Conservation (phyloP, 345 rosid species). For the Nasturtium officinale region DNA sequence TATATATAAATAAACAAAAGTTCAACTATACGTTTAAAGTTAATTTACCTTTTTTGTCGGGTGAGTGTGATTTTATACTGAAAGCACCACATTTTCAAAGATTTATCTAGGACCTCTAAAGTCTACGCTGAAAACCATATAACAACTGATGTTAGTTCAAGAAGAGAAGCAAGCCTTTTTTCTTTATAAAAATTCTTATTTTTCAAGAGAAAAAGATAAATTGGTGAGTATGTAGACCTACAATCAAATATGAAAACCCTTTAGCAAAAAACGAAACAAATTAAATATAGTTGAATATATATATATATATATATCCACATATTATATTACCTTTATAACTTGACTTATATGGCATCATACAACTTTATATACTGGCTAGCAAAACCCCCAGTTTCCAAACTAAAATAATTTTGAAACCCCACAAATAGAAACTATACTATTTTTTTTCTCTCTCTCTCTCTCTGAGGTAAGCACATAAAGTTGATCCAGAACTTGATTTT, state of each 20-base stretch:
- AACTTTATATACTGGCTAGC: slow-evolving; percentile 41
- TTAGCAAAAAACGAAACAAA: background rate
- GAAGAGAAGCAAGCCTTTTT: slow-evolving; percentile 28
- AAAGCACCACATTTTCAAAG: background rate
- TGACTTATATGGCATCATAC: slow-evolving; percentile 54
- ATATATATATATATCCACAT: background rate
- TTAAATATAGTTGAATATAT: slow-evolving; percentile 10
- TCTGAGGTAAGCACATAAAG: slow-evolving; percentile 57
- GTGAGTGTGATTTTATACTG: background rate
- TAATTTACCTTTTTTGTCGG: background rate
- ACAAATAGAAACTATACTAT: slow-evolving; percentile 41
- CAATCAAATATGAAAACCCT: background rate
- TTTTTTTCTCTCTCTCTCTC: slow-evolving; percentile 45
- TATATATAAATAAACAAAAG: background rate
- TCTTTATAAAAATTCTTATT: too few relatives aligned
- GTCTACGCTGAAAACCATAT: background rate
- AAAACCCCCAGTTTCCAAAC: slow-evolving; percentile 43
- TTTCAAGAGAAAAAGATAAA: background rate
- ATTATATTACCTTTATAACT: slow-evolving; percentile 41
- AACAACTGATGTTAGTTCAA: background rate
- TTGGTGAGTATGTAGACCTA: slow-evolving; percentile 19
- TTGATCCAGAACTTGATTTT: slow-evolving; percentile 48
- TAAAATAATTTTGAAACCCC: slow-evolving; percentile 62
- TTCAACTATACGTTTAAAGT: background rate
- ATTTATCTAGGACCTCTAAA: background rate